Evolutionary conservation across 352 stramenopile genomes (phyloP).

Genomic region (Plasmopara viticola): DNA sequence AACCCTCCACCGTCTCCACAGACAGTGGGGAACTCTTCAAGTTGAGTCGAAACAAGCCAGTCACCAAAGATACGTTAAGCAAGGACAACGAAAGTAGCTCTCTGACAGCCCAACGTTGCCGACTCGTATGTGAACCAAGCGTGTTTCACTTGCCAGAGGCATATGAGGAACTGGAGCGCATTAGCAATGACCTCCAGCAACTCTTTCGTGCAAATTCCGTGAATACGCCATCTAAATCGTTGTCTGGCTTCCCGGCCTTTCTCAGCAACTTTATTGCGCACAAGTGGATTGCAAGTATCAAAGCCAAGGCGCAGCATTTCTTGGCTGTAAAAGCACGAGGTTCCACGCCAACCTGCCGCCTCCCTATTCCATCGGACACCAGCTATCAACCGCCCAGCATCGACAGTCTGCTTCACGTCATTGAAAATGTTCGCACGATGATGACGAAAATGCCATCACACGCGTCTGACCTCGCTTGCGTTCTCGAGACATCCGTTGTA

Average conservation of each 20-base stretch:
- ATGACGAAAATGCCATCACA: conserved; percentile 66
- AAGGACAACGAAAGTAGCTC: conserved; percentile 24
- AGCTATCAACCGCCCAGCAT: conserved; percentile 72
- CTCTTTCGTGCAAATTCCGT: conserved; percentile 26
- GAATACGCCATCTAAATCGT: conserved; percentile 10
- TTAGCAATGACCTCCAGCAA: conserved; percentile 54
- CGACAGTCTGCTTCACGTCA: conserved; percentile 68
- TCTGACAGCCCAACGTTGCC: conserved; percentile 11
- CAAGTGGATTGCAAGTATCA: conserved; percentile 78
- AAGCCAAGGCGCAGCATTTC: conserved; percentile 61
- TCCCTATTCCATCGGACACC: conserved; percentile 62
- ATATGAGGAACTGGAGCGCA: conserved; percentile 60
- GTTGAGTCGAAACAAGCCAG: conserved; percentile 52
- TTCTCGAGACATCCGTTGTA: conserved; percentile 56
- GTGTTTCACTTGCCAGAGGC: conserved; percentile 72
- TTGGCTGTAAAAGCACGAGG: conserved; percentile 50
- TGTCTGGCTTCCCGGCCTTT: conserved; percentile 41
- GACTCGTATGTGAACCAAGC: conserved; percentile 58
- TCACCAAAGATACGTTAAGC: conserved; percentile 25
- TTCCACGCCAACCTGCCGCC: conserved; percentile 32
- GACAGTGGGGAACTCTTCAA: conserved; percentile 43
- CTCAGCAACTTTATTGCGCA: conserved; percentile 56
- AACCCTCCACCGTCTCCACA: conserved; percentile 15
- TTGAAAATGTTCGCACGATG: conserved; percentile 59
- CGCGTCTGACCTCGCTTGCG: conserved; percentile 44